Conservation (phyloP, 1,284 basidiomycete species). For the Cutaneotrichosporon cavernicola region DNA sequence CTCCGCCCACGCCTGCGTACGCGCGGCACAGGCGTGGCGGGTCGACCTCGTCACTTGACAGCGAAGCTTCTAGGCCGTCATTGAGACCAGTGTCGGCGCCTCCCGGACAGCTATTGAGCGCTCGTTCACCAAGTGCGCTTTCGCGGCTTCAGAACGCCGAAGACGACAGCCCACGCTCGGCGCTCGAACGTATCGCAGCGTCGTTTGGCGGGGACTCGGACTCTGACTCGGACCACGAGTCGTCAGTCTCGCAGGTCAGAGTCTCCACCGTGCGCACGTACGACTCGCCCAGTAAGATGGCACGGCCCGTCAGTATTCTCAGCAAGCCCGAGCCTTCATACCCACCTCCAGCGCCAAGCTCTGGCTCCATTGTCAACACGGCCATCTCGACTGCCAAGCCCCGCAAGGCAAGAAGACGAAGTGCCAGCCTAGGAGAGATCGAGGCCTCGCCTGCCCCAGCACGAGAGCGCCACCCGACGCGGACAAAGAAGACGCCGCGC, state of each 20-base stretch:
- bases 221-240: not conserved
- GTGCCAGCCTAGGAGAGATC: slow-evolving; percentile 42
- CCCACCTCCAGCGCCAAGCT: slow-evolving; percentile 3
- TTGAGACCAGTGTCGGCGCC: not conserved
- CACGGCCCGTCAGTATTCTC: slow-evolving; percentile 20
- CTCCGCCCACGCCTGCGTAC: slow-evolving; percentile 9
- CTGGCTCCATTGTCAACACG: slow-evolving; percentile 19
- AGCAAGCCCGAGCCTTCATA: not conserved
- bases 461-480: slow-evolving; percentile 26
- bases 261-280: not conserved
- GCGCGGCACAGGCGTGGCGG: not conserved
- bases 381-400: slow-evolving; percentile 13
- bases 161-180: slow-evolving; percentile 39
- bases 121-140: slow-evolving; percentile 14
- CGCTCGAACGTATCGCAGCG: slow-evolving; percentile 42
- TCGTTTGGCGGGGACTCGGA: slow-evolving; percentile 15
- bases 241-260: not conserved
- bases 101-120: not conserved
- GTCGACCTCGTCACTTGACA: slow-evolving; percentile 6
- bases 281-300: slow-evolving; percentile 16
- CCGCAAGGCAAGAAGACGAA: slow-evolving; percentile 40
- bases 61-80: slow-evolving; percentile 3
- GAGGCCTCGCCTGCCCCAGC: not conserved
- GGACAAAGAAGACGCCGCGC: slow-evolving; percentile 30
- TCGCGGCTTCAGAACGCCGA: slow-evolving; percentile 11